Evolutionary conservation across 371 early-diverging fungal genomes (phyloP), one percentile per base, ranked within the genome.

Genomic region (Circinella minor): DNA sequence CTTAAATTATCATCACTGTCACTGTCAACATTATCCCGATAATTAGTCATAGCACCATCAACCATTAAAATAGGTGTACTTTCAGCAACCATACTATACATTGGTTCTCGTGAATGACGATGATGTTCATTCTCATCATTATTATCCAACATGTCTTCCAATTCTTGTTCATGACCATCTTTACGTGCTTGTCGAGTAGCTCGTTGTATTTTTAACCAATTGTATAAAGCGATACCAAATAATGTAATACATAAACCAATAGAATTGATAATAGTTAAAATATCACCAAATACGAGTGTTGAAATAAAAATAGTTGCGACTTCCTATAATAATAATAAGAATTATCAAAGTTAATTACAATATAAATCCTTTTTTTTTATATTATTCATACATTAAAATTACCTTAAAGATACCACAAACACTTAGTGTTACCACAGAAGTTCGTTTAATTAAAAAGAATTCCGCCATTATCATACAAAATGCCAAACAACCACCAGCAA

Each of bases 371-470:
- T 51, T n/a, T 51, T 51, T n/a, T 3, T 15, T 47, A 11, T n/a
- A n/a, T n/a, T n/a, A n/a, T n/a, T 47, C 47, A 11, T 11, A 47
- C 36, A 37, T n/a, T n/a, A 38, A 36, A 47, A 54, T 69, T 75
- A 75, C 91, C 75, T 96, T 97, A 68, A 92, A 88, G 67, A 96
- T 96, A 54, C 98, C 98, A 38, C 94, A 94, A 2, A 98, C 92
- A 54, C 95, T 94, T 46, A 98, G 77, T 0, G 98, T 95, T 1
- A 98, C 89, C 0, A 94, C 95, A 0, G 93, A 94, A 0, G 97
- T 97, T 48, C 88, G 88, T 66, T 92, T 86, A 70, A 98, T 96
- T 57, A 97, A 77, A 63, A 90, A 83, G 79, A 92, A 98, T 76
- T 98, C 98, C 4, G 93, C 85, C 59, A 93, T 82, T 10, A 95